Evolutionary conservation across 164 flowering plant species (phyloP), one percentile per base, ranked within the genome.

Genomic region (Vitis cinerea): DNA sequence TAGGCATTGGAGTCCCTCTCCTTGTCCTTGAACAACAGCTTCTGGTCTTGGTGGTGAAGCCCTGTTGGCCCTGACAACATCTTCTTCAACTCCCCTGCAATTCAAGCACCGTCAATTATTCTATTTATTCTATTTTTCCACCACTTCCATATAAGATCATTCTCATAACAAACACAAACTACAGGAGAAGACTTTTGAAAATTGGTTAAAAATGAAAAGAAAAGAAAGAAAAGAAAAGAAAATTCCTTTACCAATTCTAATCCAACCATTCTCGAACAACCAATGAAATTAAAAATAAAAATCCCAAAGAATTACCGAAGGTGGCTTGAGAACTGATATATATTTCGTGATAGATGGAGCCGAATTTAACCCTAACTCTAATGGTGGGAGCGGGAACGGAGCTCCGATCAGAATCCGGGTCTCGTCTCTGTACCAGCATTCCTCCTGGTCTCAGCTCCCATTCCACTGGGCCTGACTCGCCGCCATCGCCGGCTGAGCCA

Each of bases 371-470:
- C 77, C 91, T 80, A 55, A 93, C 87, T 69, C 88, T 79, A 63
- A 96, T 88, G 3, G 86, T 83, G 11, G 96, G 94, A 13, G 86
- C 81, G 2, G 88, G 88, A 7, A 65, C 57, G 1, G 84, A 17
- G 67, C 54, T 71, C 19, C 73, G 80, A 64, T 91, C 93, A 6
- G 85, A 77, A 31, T 85, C 93, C 10, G 79, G 74, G 19, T 66
- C 71, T 7, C 99, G 74, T 73, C 79, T 90, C 93, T 96, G 99
- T 0, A 96, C 99, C 74, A 96, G 71, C 99, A 96, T 96, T 67
- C 99, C 99, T 31, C 98, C 91, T 1, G 99, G 98, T 68, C 99
- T 74, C 10, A 95, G 50, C 84, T 95, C 99, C 96, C 98, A 93
- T 9, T 89, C 90, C 31, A 64, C 72, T 5, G 13, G 64, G 65